Evolutionary conservation across 441 rosid species (phyloP).

Genomic region (Pelargonium myrrhifolium): DNA sequence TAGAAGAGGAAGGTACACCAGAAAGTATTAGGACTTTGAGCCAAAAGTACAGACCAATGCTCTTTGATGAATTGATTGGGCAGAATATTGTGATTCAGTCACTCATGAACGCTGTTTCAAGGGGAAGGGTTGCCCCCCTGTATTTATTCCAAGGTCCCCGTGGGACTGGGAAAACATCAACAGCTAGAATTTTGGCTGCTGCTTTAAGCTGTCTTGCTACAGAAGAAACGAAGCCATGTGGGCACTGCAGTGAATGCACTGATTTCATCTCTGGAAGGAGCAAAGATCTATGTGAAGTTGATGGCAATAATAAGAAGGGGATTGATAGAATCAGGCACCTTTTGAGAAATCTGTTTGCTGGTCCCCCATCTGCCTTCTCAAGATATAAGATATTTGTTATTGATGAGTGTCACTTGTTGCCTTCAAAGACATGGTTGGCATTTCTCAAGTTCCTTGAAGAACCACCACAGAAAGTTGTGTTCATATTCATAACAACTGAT

Average conservation of each 20-base stretch:
- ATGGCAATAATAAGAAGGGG: slow-evolving; percentile 65
- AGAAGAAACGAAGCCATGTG: slow-evolving; percentile 74
- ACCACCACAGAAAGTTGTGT: slow-evolving; percentile 61
- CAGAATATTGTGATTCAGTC: slow-evolving; percentile 89
- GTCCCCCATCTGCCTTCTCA: slow-evolving; percentile 42
- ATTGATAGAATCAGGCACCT: slow-evolving; percentile 58
- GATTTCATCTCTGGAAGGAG: slow-evolving; percentile 68
- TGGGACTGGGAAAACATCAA: slow-evolving; percentile 89
- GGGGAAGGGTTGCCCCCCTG: slow-evolving; percentile 79
- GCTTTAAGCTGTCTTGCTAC: slow-evolving; percentile 71
- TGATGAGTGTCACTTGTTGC: slow-evolving; percentile 87
- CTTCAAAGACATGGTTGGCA: slow-evolving; percentile 77
- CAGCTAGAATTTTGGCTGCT: slow-evolving; percentile 79
- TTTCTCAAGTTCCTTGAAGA: slow-evolving; percentile 88
- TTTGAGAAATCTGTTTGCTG: slow-evolving; percentile 43
- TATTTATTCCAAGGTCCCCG: slow-evolving; percentile 97
- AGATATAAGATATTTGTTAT: slow-evolving; percentile 62
- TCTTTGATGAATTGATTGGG: slow-evolving; percentile 79
- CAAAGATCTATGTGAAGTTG: slow-evolving; percentile 65
- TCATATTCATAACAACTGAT: slow-evolving; percentile 84
- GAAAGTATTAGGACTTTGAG: slow-evolving; percentile 67
- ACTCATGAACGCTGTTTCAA: slow-evolving; percentile 55
- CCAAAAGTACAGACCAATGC: slow-evolving; percentile 80
- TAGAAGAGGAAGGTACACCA: slow-evolving; percentile 58
- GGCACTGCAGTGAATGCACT: slow-evolving; percentile 63